Conservation (phyloP, 2,329 filamentous ascomycete genomes). For the Stromatinia cepivora region DNA sequence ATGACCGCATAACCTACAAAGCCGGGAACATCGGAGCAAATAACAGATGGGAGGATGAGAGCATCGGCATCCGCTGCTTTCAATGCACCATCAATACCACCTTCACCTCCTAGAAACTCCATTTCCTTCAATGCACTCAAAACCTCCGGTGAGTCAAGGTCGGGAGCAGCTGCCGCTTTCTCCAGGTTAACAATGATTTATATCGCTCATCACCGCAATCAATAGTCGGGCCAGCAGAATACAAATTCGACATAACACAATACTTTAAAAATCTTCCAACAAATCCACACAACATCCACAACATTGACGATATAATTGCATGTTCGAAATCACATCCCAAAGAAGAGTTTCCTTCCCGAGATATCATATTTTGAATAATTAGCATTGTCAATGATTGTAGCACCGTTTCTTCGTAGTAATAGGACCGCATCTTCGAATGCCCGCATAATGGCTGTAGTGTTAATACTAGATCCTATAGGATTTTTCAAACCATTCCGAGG, state of each 20-base stretch:
- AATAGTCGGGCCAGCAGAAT: too few relatives aligned
- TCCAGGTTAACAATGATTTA: too few relatives aligned
- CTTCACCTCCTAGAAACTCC: conserved; percentile 50
- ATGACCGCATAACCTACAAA: not conserved
- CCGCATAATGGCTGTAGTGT: not conserved
- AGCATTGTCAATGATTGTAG: conserved; percentile 8
- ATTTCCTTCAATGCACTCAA: not conserved
- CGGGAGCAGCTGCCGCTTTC: too few relatives aligned
- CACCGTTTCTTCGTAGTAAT: conserved; percentile 2
- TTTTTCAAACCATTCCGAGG: conserved; percentile 49
- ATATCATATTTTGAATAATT: not conserved
- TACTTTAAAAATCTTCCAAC: too few relatives aligned
- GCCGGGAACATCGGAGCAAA: not conserved
- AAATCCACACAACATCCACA: not conserved
- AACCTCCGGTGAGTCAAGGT: not conserved
- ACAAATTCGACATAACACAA: too few relatives aligned
- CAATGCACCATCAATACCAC: conserved; percentile 49
- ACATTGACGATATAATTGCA: too few relatives aligned
- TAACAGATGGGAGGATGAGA: conserved; percentile 56
- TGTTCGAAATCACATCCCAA: not conserved
- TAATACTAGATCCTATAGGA: conserved; percentile 28
- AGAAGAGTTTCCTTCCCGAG: not conserved
- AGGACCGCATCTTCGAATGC: not conserved
- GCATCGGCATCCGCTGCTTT: conserved; percentile 52
- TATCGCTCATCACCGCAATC: too few relatives aligned